These are phyloP conservation scores for Aspergillus oerlinghausenensis DNA, from an alignment of 2,329 filamentous ascomycete species.

Conservation along the genomic window DNA sequence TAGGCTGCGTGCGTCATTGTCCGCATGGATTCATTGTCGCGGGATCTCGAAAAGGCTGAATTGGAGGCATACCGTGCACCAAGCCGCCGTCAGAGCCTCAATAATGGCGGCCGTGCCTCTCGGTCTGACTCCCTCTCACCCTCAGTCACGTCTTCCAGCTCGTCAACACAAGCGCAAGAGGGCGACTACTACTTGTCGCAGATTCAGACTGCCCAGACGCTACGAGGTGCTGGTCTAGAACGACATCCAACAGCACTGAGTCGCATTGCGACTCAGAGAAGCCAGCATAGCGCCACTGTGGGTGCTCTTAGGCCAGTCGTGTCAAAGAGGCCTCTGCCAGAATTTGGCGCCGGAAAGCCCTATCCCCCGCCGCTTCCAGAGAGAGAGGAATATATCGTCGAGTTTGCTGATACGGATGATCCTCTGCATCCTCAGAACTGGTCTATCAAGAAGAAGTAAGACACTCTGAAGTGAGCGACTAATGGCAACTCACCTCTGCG, in stretches of 20 bases:
- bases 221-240: conserved; percentile 26
- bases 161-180: conserved; percentile 18
- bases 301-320: conserved; percentile 30
- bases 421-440: conserved; percentile 86
- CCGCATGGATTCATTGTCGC: conserved; percentile 34
- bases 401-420: conserved; percentile 79
- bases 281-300: conserved; percentile 41
- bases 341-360: conserved; percentile 52
- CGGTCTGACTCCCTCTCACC: conserved; percentile 16
- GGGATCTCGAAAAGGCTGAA: conserved; percentile 36
- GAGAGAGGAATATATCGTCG: conserved; percentile 58
- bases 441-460: conserved; percentile 71
- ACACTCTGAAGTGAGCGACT: conserved; percentile 10
- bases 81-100: conserved; percentile 10
- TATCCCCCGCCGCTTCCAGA: conserved; percentile 53
- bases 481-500: neutral
- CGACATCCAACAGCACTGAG: conserved; percentile 36
- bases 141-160: conserved; percentile 19
- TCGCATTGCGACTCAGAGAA: conserved; percentile 38
- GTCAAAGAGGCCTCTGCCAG: conserved; percentile 32
- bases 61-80: conserved; percentile 19
- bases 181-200: conserved; percentile 24
- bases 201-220: conserved; percentile 29
- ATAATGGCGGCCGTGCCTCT: conserved; percentile 7
- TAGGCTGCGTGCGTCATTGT: neutral